Percentiles rank a stretch among this genome's conserved stretches.
Conservation (phyloP, 345 rosid species). For the Salix viminalis region DNA sequence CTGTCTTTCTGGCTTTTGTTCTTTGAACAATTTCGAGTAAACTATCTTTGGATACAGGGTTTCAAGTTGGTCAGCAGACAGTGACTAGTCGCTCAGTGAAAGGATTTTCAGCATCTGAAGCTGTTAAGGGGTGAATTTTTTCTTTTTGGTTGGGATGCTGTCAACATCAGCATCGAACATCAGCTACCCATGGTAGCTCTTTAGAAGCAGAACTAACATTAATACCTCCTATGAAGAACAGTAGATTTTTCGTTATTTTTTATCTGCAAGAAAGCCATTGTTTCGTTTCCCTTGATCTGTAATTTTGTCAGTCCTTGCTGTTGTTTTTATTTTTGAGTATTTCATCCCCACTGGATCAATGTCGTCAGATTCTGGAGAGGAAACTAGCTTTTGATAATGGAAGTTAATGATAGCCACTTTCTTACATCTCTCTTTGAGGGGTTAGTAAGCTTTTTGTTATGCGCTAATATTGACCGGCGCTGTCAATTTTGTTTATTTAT, state of each 20-base stretch:
- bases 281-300: neutral
- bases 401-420: neutral
- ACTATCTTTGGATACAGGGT: constrained; percentile 16
- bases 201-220: constrained; percentile 25
- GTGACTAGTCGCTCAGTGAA: constrained; percentile 4
- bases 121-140: neutral
- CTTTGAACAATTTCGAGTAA: neutral
- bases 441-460: neutral
- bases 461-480: neutral
- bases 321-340: neutral
- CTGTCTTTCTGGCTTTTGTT: neutral
- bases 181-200: constrained; percentile 9
- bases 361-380: neutral
- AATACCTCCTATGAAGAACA: constrained; percentile 8
- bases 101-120: constrained; percentile 1
- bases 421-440: neutral
- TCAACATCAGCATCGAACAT: constrained; percentile 3
- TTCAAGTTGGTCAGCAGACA: neutral
- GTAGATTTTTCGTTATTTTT: neutral
- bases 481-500: neutral
- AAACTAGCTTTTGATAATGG: neutral
- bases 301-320: neutral
- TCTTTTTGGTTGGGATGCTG: constrained; percentile 16
- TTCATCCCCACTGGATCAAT: neutral
- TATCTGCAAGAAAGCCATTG: neutral